Evolutionary conservation across 2,329 filamentous ascomycete genomes (phyloP), one percentile per base, ranked within the genome.

Genomic region (Colletotrichum chlorophyti): DNA sequence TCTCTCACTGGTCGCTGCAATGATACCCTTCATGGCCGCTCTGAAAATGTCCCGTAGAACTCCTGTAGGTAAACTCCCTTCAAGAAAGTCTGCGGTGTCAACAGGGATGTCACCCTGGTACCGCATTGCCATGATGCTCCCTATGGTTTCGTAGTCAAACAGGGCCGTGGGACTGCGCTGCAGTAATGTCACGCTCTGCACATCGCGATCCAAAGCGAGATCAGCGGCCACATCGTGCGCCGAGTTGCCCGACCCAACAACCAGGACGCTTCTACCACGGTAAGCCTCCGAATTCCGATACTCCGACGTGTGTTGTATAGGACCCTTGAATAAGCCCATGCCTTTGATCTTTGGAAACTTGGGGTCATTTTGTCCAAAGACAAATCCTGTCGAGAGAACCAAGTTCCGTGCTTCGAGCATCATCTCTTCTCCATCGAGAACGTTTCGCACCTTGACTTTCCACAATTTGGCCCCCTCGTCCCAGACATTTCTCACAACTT

Each of bases 141-240:
- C 74, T 19, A 74, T 72, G 4, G 21, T 45, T 26, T 76, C 72
- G 14, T 72, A 72, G 2, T 76, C 76, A 24, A 83, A 70, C 6
- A 83, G 77, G 63, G 79, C 82, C 3, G 80, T 83, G 4, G 75
- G 75, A 11, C 74, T 71, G 12, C 81, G 78, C 68, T 85, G 82
- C 3, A 85, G 65, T 74, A 85, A 79, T 8, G 80, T 81, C 1
- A 83, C 80, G 31, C 75, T 68, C 3, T 48, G 55, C 5, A 78
- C 76, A 2, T 80, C 80, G 1, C 19, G 21, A 41, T 77, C 74
- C 53, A 80, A 74, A 37, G 74, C 72, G 61, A 75, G 81, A 62
- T 81, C 76, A 65, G 81, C 76, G 0, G 79, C 78, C 46, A 82
- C 78, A 48, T 82, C 79, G 54, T 82, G 79, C 2, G 73, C 78